phyloP scores from a whole-genome alignment of 2,329 filamentous ascomycete genomes.

The Colletotrichum melonis region DNA sequence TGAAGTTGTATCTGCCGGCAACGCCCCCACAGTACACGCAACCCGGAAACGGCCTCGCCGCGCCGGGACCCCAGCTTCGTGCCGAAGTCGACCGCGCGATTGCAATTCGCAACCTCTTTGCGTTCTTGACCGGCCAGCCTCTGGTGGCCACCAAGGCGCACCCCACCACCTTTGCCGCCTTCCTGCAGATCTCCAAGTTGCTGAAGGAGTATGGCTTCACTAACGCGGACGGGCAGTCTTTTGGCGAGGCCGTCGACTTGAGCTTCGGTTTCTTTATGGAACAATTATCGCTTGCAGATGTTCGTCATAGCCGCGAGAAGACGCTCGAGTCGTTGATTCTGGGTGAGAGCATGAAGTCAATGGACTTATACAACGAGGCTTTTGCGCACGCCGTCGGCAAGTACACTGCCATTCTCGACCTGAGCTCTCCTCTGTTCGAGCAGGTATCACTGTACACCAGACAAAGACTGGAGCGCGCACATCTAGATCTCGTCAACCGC shows the following conservation, averaged over 20 bases:
- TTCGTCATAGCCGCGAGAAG: slow-evolving; percentile 85
- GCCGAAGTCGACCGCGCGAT: slow-evolving; percentile 66
- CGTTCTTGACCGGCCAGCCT: slow-evolving; percentile 72
- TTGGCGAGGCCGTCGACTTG: slow-evolving; percentile 69
- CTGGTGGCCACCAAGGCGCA: slow-evolving; percentile 67
- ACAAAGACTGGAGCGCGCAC: slow-evolving; percentile 84
- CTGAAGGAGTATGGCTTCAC: slow-evolving; percentile 69
- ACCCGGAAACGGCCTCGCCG: slow-evolving; percentile 46
- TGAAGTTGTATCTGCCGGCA: slow-evolving; percentile 66
- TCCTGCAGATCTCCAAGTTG: slow-evolving; percentile 64
- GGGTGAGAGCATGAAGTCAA: slow-evolving; percentile 86
- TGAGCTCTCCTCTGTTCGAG: slow-evolving; percentile 76
- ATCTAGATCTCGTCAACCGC: slow-evolving; percentile 81
- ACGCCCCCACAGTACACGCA: slow-evolving; percentile 45
- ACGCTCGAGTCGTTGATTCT: slow-evolving; percentile 91
- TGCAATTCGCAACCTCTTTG: slow-evolving; percentile 73
- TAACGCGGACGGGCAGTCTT: slow-evolving; percentile 66
- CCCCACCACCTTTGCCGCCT: slow-evolving; percentile 64
- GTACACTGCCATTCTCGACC: slow-evolving; percentile 76
- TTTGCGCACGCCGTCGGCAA: slow-evolving; percentile 93
- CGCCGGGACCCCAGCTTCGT: slow-evolving; percentile 45
- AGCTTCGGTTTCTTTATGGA: slow-evolving; percentile 83
- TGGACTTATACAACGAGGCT: slow-evolving; percentile 87
- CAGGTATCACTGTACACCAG: slow-evolving; percentile 78
- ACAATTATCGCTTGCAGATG: slow-evolving; percentile 81